Evolutionary conservation across 2,329 filamentous ascomycete species (phyloP).

Genomic region (Xylaria hypoxylon): DNA sequence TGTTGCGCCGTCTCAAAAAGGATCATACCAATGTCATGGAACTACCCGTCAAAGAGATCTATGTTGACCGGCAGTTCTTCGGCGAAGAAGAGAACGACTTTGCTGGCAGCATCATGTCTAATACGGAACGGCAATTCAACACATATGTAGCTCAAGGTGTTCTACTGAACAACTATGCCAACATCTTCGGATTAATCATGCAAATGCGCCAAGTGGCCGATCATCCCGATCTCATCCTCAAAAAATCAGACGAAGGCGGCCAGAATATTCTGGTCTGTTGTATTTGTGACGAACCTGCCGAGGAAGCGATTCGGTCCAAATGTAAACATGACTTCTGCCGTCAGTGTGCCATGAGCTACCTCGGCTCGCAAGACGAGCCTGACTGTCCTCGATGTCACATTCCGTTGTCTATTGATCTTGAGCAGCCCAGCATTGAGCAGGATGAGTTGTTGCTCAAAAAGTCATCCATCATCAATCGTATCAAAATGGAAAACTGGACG

Average conservation of each 20-base stretch:
- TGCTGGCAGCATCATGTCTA: constrained; percentile 94
- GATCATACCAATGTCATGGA: constrained; percentile 97
- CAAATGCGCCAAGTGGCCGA: constrained; percentile 99
- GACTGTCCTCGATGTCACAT: constrained; percentile 96
- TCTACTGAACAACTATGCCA: constrained; percentile 96
- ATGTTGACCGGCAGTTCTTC: constrained; percentile 95
- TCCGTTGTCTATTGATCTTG: constrained; percentile 86
- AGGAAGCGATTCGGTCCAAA: constrained; percentile 90
- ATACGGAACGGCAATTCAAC: constrained; percentile 87
- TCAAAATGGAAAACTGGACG: constrained; percentile 99
- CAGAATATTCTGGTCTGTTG: constrained; percentile 92
- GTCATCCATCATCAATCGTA: constrained; percentile 96
- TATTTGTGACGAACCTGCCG: constrained; percentile 95
- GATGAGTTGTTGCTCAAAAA: constrained; percentile 90
- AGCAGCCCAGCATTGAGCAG: constrained; percentile 95
- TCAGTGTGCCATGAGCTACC: constrained; percentile 81
- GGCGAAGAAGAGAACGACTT: constrained; percentile 97
- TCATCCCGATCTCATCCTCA: constrained; percentile 92
- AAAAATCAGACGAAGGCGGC: constrained; percentile 85
- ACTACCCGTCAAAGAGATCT: constrained; percentile 91
- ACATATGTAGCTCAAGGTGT: constrained; percentile 96
- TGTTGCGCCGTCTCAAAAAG: constrained; percentile 94
- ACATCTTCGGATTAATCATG: constrained; percentile 99
- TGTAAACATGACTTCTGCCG: constrained; percentile 96
- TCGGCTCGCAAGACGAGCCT: constrained; percentile 79